Percentiles rank a stretch among this genome's conserved stretches.
phyloP scores from a whole-genome alignment of 495 filamentous ascomycete species.

The Niebla homalea region DNA sequence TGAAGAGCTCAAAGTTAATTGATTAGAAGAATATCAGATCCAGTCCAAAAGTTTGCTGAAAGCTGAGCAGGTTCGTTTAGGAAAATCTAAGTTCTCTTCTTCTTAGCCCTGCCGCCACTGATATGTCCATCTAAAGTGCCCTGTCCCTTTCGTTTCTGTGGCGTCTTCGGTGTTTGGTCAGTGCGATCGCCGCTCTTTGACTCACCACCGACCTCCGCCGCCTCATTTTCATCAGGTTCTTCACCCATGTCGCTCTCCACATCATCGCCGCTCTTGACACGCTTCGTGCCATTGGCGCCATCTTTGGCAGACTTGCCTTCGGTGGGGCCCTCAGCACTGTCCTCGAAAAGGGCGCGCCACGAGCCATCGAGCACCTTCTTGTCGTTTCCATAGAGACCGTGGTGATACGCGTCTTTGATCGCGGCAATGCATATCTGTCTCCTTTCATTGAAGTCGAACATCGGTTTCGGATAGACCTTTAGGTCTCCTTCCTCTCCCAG shows the following conservation, averaged over 20 bases:
- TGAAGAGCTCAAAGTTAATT: too few species aligned
- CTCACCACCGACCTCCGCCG: slow-evolving; percentile 16
- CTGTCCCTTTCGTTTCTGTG: slow-evolving; percentile 19
- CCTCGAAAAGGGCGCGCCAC: slow-evolving; percentile 44
- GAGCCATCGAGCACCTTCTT: slow-evolving; percentile 43
- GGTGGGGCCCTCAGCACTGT: slow-evolving; percentile 35
- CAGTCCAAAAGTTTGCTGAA: too few species aligned
- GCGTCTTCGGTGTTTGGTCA: slow-evolving; percentile 6
- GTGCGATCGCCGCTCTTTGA: slow-evolving; percentile 6
- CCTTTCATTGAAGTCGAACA: slow-evolving; percentile 55
- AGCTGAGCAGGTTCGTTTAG: too few species aligned
- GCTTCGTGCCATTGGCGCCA: slow-evolving; percentile 18
- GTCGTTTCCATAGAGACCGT: slow-evolving; percentile 48
- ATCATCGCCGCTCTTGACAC: slow-evolving; percentile 17
- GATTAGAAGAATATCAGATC: too few species aligned
- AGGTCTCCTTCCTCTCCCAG: slow-evolving; percentile 21
- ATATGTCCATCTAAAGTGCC: slow-evolving; percentile 32
- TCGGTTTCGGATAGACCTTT: slow-evolving; percentile 49
- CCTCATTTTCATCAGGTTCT: slow-evolving; percentile 22
- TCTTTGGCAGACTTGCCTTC: slow-evolving; percentile 25
- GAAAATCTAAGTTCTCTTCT: neutral
- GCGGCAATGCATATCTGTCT: slow-evolving; percentile 43
- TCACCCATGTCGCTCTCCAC: slow-evolving; percentile 17
- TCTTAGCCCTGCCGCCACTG: slow-evolving; percentile 17
- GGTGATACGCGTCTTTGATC: slow-evolving; percentile 52